These are phyloP conservation scores for Leccinum uliginosum DNA, from an alignment of 768 basidiomycete genomes.

Conservation along the genomic window DNA sequence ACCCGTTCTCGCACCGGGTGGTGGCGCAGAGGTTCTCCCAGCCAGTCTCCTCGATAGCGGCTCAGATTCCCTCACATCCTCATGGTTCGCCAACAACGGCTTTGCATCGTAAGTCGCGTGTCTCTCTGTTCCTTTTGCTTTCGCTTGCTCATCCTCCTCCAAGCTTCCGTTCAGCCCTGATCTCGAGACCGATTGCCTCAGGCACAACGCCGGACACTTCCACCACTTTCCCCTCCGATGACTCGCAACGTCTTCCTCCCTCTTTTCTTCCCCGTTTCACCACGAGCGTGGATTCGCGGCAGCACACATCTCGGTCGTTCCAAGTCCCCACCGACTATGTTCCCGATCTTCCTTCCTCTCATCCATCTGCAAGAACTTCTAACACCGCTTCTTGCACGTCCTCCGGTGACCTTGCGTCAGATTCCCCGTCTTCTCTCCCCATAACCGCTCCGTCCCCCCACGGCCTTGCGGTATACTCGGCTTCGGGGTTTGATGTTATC, in stretches of 20 bases:
- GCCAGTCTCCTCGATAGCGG: conserved; percentile 32
- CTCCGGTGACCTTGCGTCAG: background rate
- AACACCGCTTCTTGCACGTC: conserved; percentile 2
- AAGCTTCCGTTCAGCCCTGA: conserved; percentile 23
- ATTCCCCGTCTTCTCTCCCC: background rate
- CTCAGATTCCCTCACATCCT: conserved; percentile 29
- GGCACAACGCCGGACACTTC: background rate
- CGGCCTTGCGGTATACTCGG: conserved; percentile 71
- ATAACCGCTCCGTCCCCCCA: conserved; percentile 31
- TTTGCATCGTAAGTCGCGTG: conserved; percentile 29
- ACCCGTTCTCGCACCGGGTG: conserved; percentile 63
- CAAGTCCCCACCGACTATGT: conserved; percentile 2
- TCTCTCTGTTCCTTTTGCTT: background rate
- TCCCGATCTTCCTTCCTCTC: conserved; percentile 3
- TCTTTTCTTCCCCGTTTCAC: background rate
- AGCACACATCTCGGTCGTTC: conserved; percentile 1
- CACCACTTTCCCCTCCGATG: background rate
- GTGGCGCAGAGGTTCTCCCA: conserved; percentile 72
- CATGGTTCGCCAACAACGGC: conserved; percentile 51
- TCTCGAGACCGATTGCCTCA: conserved; percentile 13
- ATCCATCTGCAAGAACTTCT: conserved; percentile 4
- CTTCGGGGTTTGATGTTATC: conserved; percentile 88
- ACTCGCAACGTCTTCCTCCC: background rate
- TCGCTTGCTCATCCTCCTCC: conserved; percentile 10
- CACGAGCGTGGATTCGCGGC: conserved; percentile 1